These are phyloP conservation scores for Chenopodium berlandieri DNA, from an alignment of 148 eudicot species.

Conservation along the genomic window DNA sequence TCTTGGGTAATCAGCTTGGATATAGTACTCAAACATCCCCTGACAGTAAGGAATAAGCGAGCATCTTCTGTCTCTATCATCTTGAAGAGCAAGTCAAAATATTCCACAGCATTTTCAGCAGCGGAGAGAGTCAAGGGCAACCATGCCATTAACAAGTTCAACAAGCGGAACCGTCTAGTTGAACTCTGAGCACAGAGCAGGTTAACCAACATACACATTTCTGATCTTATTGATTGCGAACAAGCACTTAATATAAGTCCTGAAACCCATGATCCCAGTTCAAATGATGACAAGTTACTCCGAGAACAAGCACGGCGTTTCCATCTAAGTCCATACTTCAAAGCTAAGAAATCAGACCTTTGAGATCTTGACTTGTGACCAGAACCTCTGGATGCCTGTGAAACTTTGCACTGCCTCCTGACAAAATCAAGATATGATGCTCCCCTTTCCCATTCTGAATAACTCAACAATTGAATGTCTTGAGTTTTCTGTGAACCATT, in stretches of 20 bases:
- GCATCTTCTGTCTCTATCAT: conserved; percentile 98
- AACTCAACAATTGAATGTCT: conserved; percentile 84
- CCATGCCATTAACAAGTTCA: conserved; percentile 86
- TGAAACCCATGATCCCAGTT: conserved; percentile 98
- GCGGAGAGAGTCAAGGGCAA: conserved; percentile 91
- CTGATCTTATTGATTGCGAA: conserved; percentile 95
- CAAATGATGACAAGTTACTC: conserved; percentile 75
- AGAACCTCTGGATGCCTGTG: conserved; percentile 57
- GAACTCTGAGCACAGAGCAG: conserved; percentile 92
- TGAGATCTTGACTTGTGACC: conserved; percentile 74
- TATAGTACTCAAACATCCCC: conserved; percentile 74
- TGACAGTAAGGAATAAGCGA: conserved; percentile 90
- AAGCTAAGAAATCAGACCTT: conserved; percentile 68
- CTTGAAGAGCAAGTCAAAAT: conserved; percentile 89
- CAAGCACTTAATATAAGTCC: conserved; percentile 96
- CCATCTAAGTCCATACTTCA: conserved; percentile 97
- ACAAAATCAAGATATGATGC: conserved; percentile 99
- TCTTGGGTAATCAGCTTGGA: conserved; percentile 88
- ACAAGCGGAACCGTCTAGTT: conserved; percentile 74
- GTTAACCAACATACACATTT: conserved; percentile 94
- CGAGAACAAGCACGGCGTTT: conserved; percentile 64
- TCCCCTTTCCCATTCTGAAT: conserved; percentile 97
- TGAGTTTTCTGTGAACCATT: conserved; percentile 76
- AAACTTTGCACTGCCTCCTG: conserved; percentile 93
- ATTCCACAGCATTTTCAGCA: conserved; percentile 96